Evolutionary conservation across 805 yeast genomes (phyloP).

Genomic region (Schwanniomyces polymorphus): DNA sequence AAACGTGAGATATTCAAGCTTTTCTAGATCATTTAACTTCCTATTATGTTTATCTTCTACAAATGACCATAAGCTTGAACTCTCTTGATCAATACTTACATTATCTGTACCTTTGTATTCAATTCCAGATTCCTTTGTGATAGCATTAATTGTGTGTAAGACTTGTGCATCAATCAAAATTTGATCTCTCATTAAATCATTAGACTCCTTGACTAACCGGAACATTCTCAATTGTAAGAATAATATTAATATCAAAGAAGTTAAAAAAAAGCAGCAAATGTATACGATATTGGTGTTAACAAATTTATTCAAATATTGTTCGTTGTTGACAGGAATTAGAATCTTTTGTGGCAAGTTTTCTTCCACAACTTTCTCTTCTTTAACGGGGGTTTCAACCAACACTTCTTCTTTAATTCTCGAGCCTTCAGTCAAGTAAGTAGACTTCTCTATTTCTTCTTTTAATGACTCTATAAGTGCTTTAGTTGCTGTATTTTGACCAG

Average conservation of each 20-base stretch:
- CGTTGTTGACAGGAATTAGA: not conserved
- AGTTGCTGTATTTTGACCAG: slow-evolving; percentile 74
- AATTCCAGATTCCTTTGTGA: not conserved
- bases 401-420: slow-evolving; percentile 9
- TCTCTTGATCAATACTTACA: slow-evolving; percentile 1
- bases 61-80: slow-evolving; percentile 22
- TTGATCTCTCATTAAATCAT: slow-evolving; percentile 20
- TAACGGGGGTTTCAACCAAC: not conserved
- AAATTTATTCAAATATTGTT: slow-evolving; percentile 5
- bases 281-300: slow-evolving; percentile 12
- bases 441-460: slow-evolving; percentile 22
- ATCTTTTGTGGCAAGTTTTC: not conserved
- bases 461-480: slow-evolving; percentile 46
- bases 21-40: slow-evolving; percentile 14
- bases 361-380: not conserved
- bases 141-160: slow-evolving; percentile 3
- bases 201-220: slow-evolving; percentile 18
- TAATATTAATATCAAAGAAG: slow-evolving; percentile 18
- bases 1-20: slow-evolving; percentile 17
- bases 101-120: not conserved
- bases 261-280: slow-evolving; percentile 16
- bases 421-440: slow-evolving; percentile 20
- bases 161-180: slow-evolving; percentile 16
- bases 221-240: slow-evolving; percentile 20
- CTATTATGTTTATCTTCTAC: slow-evolving; percentile 14